phyloP scores from a whole-genome alignment of 2,329 filamentous ascomycete species.

The Xylaria sp. region DNA sequence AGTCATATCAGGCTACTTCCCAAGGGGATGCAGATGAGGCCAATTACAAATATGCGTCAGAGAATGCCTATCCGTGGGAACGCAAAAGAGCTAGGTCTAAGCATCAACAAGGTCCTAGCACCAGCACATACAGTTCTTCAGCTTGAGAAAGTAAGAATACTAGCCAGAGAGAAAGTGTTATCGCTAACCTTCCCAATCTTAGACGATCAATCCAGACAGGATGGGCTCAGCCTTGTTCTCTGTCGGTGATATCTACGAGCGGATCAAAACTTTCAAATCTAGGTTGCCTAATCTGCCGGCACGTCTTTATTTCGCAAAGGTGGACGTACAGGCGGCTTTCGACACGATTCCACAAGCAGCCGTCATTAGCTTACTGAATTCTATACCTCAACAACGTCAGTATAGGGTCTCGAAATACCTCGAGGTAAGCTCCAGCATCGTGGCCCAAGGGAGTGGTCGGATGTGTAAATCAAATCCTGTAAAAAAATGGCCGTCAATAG shows the following conservation, averaged over 20 bases:
- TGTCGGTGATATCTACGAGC: conserved; percentile 80
- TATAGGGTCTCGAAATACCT: conserved; percentile 82
- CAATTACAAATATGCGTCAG: conserved; percentile 87
- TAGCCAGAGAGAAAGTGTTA: background rate
- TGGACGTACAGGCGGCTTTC: conserved; percentile 92
- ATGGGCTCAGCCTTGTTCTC: conserved; percentile 87
- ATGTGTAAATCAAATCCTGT: conserved; percentile 52
- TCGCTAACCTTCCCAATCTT: conserved; percentile 30
- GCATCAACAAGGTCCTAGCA: conserved; percentile 68
- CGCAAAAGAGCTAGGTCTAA: conserved; percentile 52
- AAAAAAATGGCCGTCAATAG: conserved; percentile 65
- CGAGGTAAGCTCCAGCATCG: conserved; percentile 62
- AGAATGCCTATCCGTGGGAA: conserved; percentile 62
- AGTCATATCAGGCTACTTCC: conserved; percentile 85
- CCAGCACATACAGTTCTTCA: conserved; percentile 82
- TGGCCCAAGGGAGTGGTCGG: conserved; percentile 54
- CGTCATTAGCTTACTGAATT: conserved; percentile 73
- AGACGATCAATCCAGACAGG: conserved; percentile 63
- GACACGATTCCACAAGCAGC: conserved; percentile 91
- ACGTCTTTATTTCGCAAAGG: conserved; percentile 85
- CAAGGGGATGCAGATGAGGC: conserved; percentile 79
- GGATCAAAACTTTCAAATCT: conserved; percentile 75
- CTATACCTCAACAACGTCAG: conserved; percentile 63
- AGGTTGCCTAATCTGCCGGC: conserved; percentile 54
- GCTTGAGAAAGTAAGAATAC: conserved; percentile 73